Conservation (phyloP, 225 moss, liverwort and hornwort genomes). For the Bryoerythrophyllum caledonicum region DNA sequence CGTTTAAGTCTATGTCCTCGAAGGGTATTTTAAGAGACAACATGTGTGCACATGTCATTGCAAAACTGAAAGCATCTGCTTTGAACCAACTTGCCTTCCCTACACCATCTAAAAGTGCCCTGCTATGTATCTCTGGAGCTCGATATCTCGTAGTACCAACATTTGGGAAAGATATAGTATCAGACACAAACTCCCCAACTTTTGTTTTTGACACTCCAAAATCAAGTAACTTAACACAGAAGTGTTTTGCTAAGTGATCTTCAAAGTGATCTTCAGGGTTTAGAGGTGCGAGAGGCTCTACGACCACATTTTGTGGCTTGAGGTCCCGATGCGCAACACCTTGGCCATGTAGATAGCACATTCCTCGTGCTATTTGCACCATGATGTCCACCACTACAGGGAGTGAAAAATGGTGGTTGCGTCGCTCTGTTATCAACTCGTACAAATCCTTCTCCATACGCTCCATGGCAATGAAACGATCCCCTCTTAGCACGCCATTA, state of each 20-base stretch:
- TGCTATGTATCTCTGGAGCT: not conserved
- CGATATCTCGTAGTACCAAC: not conserved
- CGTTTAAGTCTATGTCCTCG: fast-evolving
- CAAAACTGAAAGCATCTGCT: not conserved
- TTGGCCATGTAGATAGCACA: conserved; percentile 1
- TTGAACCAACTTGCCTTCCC: not conserved
- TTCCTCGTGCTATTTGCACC: conserved; percentile 1
- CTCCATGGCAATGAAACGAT: not conserved
- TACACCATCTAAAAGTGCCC: not conserved
- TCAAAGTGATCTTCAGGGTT: not conserved
- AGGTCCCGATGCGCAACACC: not conserved
- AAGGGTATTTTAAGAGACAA: not conserved
- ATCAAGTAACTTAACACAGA: not conserved
- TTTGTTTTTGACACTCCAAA: not conserved
- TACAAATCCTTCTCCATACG: not conserved
- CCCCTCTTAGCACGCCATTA: not conserved
- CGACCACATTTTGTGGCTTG: not conserved
- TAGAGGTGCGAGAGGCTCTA: not conserved
- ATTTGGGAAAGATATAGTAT: not conserved
- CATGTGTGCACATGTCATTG: not conserved
- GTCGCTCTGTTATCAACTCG: not conserved
- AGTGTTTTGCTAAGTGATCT: not conserved
- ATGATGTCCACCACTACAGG: not conserved
- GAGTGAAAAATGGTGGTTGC: not conserved
- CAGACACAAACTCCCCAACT: not conserved